Percentiles rank a stretch among this genome's conserved stretches.
These are phyloP conservation scores for Wickerhamiella parazyma DNA, from an alignment of 805 yeast species.

Conservation along the genomic window DNA sequence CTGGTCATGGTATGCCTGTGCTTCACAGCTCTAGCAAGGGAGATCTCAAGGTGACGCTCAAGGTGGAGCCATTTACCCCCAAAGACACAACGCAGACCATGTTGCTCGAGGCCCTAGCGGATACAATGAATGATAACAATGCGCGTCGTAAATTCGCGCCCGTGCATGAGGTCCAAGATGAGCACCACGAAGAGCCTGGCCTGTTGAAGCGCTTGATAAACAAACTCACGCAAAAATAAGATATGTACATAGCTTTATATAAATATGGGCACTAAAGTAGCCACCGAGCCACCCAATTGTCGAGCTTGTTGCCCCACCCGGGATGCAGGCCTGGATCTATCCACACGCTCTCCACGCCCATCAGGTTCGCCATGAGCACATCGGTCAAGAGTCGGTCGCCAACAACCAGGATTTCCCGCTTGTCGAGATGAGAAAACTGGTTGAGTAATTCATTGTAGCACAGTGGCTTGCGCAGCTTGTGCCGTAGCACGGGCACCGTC, in stretches of 20 bases:
- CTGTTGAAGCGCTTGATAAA: constrained; percentile 25
- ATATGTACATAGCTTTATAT: constrained; percentile 2
- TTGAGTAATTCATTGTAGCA: constrained; percentile 47
- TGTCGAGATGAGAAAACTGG: constrained; percentile 39
- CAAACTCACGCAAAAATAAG: constrained; percentile 20
- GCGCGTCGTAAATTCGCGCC: constrained; percentile 53
- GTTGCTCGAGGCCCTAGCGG: constrained; percentile 86
- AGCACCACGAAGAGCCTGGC: constrained; percentile 18
- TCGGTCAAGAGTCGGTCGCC: constrained; percentile 92
- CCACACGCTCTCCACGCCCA: constrained; percentile 85
- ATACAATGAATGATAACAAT: constrained; percentile 62
- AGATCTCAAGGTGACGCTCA: constrained; percentile 59
- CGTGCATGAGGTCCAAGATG: constrained; percentile 18
- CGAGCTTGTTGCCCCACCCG: constrained; percentile 13
- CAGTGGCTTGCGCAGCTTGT: constrained; percentile 26
- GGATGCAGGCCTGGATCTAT: constrained; percentile 55
- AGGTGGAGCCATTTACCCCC: constrained; percentile 61
- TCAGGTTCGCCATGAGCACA: constrained; percentile 81
- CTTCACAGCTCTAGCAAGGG: constrained; percentile 50
- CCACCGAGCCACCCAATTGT: constrained; percentile 14
- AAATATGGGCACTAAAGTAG: not conserved
- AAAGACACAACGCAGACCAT: constrained; percentile 75
- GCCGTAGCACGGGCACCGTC: constrained; percentile 25
- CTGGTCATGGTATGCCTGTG: constrained; percentile 78
- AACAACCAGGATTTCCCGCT: constrained; percentile 63